These are phyloP conservation scores for Pseudogymnoascus sp. DNA, from an alignment of 2,329 filamentous ascomycete genomes.

Conservation along the genomic window DNA sequence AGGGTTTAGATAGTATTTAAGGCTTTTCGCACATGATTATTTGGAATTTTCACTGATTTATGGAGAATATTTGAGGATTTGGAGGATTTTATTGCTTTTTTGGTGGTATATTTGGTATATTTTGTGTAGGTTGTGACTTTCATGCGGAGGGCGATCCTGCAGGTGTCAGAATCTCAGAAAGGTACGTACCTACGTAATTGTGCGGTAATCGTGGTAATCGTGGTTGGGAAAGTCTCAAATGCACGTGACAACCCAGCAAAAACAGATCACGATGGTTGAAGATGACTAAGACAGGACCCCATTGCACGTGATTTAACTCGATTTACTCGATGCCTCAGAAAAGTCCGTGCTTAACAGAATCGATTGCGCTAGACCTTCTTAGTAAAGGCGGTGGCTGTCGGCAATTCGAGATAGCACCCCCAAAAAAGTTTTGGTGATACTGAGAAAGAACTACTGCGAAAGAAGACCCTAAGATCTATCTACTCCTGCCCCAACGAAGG, in stretches of 20 bases:
- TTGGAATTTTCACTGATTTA: not conserved
- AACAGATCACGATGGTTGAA: not conserved
- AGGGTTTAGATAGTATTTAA: not conserved
- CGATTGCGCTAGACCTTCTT: not conserved
- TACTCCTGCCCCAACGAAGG: not conserved
- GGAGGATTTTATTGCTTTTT: not conserved
- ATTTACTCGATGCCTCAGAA: not conserved
- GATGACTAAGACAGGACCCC: not conserved
- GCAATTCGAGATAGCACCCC: conserved; percentile 5
- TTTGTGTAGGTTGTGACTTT: not conserved
- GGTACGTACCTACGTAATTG: not conserved
- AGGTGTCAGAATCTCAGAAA: not conserved
- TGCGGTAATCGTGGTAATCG: not conserved
- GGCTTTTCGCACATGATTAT: conserved; percentile 1
- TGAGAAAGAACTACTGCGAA: conserved; percentile 5
- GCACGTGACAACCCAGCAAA: not conserved
- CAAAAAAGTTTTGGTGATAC: conserved; percentile 8
- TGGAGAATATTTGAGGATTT: not conserved
- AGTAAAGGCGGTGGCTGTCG: not conserved
- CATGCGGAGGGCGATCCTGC: not conserved
- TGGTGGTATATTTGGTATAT: no score
- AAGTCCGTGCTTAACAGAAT: not conserved
- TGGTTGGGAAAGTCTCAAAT: not conserved
- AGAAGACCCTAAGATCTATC: not conserved
- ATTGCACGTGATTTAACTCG: not conserved